Evolutionary conservation across 2,329 filamentous ascomycete genomes (phyloP), one percentile per base, ranked within the genome.

Genomic region (Aspergillus sp.): DNA sequence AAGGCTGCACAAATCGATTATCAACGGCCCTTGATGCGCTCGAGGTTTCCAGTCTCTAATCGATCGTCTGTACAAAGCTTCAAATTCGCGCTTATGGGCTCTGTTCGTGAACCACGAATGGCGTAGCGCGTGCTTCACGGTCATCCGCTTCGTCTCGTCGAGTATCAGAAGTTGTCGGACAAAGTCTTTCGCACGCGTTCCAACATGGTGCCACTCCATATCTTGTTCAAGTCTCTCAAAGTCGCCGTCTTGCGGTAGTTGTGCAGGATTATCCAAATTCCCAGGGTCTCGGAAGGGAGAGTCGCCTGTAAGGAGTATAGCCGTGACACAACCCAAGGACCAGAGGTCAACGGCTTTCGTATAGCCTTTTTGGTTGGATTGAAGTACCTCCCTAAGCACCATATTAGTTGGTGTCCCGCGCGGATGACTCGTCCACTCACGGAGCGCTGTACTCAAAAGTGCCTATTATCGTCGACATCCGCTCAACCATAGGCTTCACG

Each of bases 341-440:
- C 80, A 84, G 61, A 84, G 73, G 53, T 84, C 81, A 7, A 83
- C 71, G 7, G 77, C 73, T 57, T 76, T 75, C 23, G 77, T 80
- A 59, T 83, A 83, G 2, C 78, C 77, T 32, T 58, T 48, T 52
- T 44, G 39, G 25, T 25, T 51, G 9, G 48, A 25, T 44, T 49
- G 25, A 17, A 54, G 45, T 6, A 66, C 52, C 46, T 65, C 63
- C 12, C 64, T 68, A 44, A 22, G n/a, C 7, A 6, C 15, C 35
- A 5, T 45, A 10, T 37, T 12, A 15, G 20, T 37, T 45, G 33
- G 3, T 7, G n/a, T 44, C 23, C 13, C 1, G 13, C n/a, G 27
- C 22, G 15, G 13, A 12, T 17, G 10, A 12, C 19, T 48, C 20
- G 25, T 30, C 25, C 10, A 74, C 77, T 67, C 64, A 81, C 77